Evolutionary conservation across 139 green algal species (phyloP).

Genomic region (Prasinococcaceae sp.): DNA sequence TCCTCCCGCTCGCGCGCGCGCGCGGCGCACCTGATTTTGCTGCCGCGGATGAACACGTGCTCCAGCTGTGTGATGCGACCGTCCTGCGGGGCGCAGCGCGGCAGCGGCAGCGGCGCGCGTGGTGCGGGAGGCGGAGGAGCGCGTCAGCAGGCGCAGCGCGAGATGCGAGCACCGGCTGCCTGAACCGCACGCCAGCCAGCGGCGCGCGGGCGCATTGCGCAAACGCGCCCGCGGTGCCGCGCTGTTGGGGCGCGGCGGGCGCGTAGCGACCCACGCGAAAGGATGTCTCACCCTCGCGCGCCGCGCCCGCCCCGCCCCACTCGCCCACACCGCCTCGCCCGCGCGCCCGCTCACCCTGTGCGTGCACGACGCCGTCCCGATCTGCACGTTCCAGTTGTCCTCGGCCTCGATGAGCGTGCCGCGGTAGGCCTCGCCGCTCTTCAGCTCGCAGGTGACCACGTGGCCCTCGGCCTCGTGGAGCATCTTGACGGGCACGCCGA

Average conservation of each 20-base stretch:
- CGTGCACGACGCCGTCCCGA: conserved; percentile 83
- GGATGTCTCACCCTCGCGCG: no score
- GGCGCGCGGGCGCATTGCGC: no score
- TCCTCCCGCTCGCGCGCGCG: no score
- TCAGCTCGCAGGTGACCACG: conserved; percentile 89
- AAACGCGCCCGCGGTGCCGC: no score
- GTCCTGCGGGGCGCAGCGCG: conserved; percentile 28
- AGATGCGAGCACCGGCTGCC: no score
- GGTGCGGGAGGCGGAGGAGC: neutral
- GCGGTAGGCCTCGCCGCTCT: conserved; percentile 86
- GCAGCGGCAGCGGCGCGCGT: no score
- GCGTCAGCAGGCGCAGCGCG: neutral
- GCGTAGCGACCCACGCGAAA: no score
- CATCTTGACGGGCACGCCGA: conserved; percentile 84
- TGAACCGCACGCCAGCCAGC: no score
- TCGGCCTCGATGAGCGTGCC: conserved; percentile 82
- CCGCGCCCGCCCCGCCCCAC: no score
- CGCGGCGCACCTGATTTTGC: conserved; percentile 38
- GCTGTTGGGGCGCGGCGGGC: no score
- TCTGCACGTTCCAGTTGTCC: conserved; percentile 98
- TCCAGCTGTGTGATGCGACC: conserved; percentile 59
- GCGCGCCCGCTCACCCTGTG: conserved; percentile 32
- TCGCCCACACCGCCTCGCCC: no score
- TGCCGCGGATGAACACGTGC: conserved; percentile 77
- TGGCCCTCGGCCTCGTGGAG: conserved; percentile 95